Evolutionary conservation across 2,329 filamentous ascomycete genomes (phyloP).

Genomic region (Lecanicillium sp.): DNA sequence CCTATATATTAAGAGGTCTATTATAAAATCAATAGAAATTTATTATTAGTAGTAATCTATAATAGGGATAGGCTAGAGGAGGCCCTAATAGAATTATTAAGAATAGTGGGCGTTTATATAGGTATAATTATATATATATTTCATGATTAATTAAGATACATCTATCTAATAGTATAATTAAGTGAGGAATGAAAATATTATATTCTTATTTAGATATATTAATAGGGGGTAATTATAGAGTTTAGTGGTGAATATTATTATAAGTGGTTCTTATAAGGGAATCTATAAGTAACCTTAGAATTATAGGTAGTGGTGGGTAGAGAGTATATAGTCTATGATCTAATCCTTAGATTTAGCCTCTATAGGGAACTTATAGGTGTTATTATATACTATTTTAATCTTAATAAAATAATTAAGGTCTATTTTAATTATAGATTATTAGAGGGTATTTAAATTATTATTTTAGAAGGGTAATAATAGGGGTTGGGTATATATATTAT

Average conservation of each 20-base stretch:
- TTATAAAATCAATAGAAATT: constrained; percentile 14
- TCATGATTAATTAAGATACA: not conserved
- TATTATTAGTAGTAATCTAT: constrained; percentile 7
- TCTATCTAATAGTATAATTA: not conserved
- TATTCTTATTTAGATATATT: not conserved
- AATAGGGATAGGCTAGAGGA: not conserved
- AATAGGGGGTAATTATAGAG: not conserved
- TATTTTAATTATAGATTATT: not conserved
- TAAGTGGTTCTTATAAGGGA: not conserved
- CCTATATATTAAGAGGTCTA: constrained; percentile 4
- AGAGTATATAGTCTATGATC: not conserved
- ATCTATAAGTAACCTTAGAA: constrained; percentile 1
- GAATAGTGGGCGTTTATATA: not conserved
- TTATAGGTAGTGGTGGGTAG: not conserved
- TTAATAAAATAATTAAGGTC: not conserved
- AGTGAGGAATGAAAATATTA: not conserved
- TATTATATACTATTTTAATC: too few species aligned
- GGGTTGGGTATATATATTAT: not conserved
- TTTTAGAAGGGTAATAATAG: too few species aligned
- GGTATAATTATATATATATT: not conserved
- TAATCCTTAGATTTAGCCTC: not conserved
- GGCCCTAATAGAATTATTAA: constrained; percentile 2
- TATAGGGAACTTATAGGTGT: too few species aligned
- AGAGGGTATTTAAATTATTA: not conserved
- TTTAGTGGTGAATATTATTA: not conserved